A percentile compares a stretch with the other conserved stretches of the same genome.
These are phyloP conservation scores for Inonotus obliquus DNA, from an alignment of 1,284 basidiomycete genomes.

Conservation along the genomic window DNA sequence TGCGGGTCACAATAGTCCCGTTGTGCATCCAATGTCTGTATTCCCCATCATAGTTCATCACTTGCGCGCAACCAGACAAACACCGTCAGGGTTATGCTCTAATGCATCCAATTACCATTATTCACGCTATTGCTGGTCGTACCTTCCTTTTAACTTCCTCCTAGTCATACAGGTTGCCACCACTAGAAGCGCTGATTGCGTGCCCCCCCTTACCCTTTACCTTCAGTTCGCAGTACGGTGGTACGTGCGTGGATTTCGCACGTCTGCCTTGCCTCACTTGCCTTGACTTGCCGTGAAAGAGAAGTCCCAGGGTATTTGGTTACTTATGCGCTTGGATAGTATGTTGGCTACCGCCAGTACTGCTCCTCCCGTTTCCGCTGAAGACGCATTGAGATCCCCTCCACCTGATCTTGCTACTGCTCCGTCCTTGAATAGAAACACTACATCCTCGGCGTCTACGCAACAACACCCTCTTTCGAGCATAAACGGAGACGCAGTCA, in stretches of 20 bases:
- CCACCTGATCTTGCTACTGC: background rate
- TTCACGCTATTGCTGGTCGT: background rate
- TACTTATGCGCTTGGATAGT: slow-evolving; percentile 1
- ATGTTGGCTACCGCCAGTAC: slow-evolving; percentile 8
- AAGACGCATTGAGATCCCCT: too few relatives aligned
- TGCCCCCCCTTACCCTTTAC: background rate
- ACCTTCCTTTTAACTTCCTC: too few relatives aligned
- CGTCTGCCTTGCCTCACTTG: background rate
- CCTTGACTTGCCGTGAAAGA: background rate
- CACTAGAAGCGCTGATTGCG: slow-evolving; percentile 17
- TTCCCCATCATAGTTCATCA: background rate
- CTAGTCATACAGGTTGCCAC: background rate
- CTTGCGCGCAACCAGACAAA: background rate
- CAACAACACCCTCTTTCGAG: background rate
- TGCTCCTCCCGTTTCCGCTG: background rate
- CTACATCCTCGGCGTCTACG: background rate
- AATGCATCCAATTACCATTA: too few relatives aligned
- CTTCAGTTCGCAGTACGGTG: background rate
- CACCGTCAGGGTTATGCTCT: background rate
- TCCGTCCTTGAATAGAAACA: background rate
- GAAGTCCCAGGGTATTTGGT: background rate
- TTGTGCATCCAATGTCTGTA: too few relatives aligned
- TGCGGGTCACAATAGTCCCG: background rate
- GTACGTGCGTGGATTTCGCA: background rate
- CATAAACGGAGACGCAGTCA: background rate